phyloP scores from a whole-genome alignment of 225 moss, liverwort and hornwort species.

The Rhytidiadelphus loreus region DNA sequence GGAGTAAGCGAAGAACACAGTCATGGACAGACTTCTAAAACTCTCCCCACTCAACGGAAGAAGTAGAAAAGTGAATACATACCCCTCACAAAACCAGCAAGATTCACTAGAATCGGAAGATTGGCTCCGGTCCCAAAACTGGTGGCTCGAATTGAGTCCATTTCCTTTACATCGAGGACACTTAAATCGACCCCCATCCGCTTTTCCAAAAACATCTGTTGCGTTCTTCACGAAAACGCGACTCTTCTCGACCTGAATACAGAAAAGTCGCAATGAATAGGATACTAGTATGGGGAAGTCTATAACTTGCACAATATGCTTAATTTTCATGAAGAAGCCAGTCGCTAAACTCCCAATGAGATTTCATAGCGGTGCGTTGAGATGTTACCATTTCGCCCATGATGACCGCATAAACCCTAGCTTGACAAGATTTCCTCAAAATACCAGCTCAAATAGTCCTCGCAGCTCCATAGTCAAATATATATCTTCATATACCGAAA shows the following conservation, averaged over 20 bases:
- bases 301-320: neutral
- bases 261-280: neutral
- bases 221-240: constrained; percentile 43
- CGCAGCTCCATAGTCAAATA: neutral
- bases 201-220: constrained; percentile 34
- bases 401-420: neutral
- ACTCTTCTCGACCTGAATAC: constrained; percentile 52
- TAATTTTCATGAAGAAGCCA: neutral
- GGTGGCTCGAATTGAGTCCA: constrained; percentile 35
- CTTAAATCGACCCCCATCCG: constrained; percentile 51
- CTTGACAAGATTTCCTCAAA: neutral
- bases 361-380: neutral
- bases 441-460: neutral
- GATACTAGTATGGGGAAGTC: neutral
- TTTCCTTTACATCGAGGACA: constrained; percentile 78
- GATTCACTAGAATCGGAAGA: constrained; percentile 24
- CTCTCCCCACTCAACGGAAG: neutral
- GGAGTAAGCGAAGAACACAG: neutral
- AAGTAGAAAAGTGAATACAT: neutral
- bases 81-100: constrained; percentile 97
- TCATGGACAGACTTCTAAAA: neutral
- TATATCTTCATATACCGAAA: neutral
- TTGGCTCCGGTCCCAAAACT: constrained; percentile 22
- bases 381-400: constrained; percentile 28
- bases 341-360: neutral